A percentile compares a stretch with the other conserved stretches of the same genome.
phyloP scores from a whole-genome alignment of 2,329 filamentous ascomycete genomes.

The Sphaerostilbella broomeana region DNA sequence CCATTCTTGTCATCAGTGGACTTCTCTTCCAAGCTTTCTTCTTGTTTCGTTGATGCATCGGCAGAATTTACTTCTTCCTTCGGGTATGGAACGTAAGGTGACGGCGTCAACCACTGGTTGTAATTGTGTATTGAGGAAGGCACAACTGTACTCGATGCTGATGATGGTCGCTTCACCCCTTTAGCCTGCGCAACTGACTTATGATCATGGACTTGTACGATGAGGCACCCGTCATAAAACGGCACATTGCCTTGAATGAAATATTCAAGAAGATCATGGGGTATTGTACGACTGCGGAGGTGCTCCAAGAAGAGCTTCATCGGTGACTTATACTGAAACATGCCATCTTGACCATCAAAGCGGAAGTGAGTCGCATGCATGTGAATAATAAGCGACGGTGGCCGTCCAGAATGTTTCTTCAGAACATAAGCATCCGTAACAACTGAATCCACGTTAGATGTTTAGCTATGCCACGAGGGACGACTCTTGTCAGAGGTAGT shows the following conservation, averaged over 20 bases:
- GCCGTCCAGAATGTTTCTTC: slow-evolving; percentile 66
- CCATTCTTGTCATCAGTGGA: slow-evolving; percentile 41
- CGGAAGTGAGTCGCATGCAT: slow-evolving; percentile 80
- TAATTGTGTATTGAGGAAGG: slow-evolving; percentile 89
- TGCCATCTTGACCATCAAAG: slow-evolving; percentile 90
- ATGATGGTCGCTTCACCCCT: slow-evolving; percentile 43
- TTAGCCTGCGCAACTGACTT: slow-evolving; percentile 56
- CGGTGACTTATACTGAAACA: slow-evolving; percentile 84
- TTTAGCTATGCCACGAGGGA: background rate
- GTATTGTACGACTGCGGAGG: slow-evolving; percentile 67
- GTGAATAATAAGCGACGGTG: slow-evolving; percentile 81
- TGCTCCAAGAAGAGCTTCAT: slow-evolving; percentile 80
- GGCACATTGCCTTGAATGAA: slow-evolving; percentile 63
- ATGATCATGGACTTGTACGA: slow-evolving; percentile 90
- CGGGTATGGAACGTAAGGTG: slow-evolving; percentile 73
- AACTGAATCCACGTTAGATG: slow-evolving; percentile 43
- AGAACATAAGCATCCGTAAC: slow-evolving; percentile 71
- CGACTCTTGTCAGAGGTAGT: background rate
- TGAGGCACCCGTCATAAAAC: slow-evolving; percentile 93
- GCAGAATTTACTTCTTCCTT: slow-evolving; percentile 42
- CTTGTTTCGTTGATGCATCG: slow-evolving; percentile 25
- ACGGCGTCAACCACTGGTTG: slow-evolving; percentile 84
- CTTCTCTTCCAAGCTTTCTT: slow-evolving; percentile 26
- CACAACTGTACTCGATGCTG: slow-evolving; percentile 54
- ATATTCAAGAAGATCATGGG: slow-evolving; percentile 80